Conservation (phyloP, 768 basidiomycete species). For the Lactarius akahatsu region DNA sequence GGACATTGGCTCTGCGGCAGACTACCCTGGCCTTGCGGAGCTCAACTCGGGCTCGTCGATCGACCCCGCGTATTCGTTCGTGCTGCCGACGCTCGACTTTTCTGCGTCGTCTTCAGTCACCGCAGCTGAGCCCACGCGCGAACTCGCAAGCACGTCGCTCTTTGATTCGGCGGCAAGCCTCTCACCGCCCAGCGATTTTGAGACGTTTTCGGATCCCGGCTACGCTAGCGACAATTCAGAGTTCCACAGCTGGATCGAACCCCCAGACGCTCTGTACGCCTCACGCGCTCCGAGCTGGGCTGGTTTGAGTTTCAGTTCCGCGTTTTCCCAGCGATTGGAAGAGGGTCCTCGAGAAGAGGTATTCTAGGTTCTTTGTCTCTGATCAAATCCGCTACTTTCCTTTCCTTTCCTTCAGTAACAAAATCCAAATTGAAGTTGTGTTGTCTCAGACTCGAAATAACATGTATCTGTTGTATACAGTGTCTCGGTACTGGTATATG, state of each 20-base stretch:
- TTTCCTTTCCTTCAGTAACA: background rate
- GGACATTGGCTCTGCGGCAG: constrained; percentile 24
- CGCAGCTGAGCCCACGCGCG: constrained; percentile 18
- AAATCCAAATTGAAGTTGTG: background rate
- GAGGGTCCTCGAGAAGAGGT: constrained; percentile 31
- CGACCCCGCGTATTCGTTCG: constrained; percentile 65
- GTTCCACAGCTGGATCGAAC: constrained; percentile 27
- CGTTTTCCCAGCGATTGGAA: constrained; percentile 36
- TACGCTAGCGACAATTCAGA: constrained; percentile 27
- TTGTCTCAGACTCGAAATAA: background rate
- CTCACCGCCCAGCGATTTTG: constrained; percentile 8
- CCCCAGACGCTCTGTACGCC: constrained; percentile 18
- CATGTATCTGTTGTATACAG: background rate
- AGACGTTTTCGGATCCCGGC: constrained; percentile 11
- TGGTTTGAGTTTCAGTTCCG: constrained; percentile 44
- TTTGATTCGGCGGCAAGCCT: constrained; percentile 16
- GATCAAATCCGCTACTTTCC: background rate
- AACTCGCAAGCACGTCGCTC: constrained; percentile 5
- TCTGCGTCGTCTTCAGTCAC: constrained; percentile 47
- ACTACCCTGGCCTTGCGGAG: constrained; percentile 14
- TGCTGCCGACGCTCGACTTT: constrained; percentile 77
- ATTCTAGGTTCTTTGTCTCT: constrained; percentile 25
- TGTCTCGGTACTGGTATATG: too few species aligned
- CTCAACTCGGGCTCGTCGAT: constrained; percentile 31
- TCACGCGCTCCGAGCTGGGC: constrained; percentile 29